Evolutionary conservation across 352 stramenopile species (phyloP).

Genomic region (Pythium pyrilobum): DNA sequence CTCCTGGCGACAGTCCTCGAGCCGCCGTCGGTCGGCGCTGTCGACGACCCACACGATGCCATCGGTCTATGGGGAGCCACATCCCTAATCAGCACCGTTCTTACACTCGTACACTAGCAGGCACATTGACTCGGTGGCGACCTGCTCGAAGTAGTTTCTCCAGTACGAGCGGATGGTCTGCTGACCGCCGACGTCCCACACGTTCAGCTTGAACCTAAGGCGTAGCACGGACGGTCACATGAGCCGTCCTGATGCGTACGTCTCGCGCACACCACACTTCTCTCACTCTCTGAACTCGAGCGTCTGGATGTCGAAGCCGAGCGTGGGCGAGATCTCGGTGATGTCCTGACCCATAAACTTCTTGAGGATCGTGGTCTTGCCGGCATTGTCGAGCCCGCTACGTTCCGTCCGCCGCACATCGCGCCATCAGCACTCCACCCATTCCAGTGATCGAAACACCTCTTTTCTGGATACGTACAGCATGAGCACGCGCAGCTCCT

Average conservation of each 20-base stretch:
- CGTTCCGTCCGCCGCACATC: neutral
- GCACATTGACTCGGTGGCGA: constrained; percentile 7
- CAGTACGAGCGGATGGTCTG: constrained; percentile 97
- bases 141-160: constrained; percentile 97
- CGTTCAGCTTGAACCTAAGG: constrained; percentile 65
- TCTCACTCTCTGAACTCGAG: constrained; percentile 93
- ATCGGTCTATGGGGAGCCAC: constrained; percentile 89
- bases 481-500: constrained; percentile 98
- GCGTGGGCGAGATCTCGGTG: constrained; percentile 95
- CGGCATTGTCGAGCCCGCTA: constrained; percentile 98
- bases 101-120: no score
- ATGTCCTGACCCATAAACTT: constrained; percentile 98
- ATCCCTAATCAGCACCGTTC: neutral
- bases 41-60: constrained; percentile 99
- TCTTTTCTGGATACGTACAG: constrained; percentile 86
- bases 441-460: no score
- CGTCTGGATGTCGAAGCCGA: constrained; percentile 99
- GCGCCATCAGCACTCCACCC: neutral
- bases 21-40: constrained; percentile 89
- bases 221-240: neutral
- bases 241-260: neutral
- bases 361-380: constrained; percentile 98
- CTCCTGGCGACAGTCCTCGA: constrained; percentile 93
- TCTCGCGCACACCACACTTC: neutral
- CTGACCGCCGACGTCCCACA: constrained; percentile 97